Evolutionary conservation across 345 rosid genomes (phyloP), one percentile per base, ranked within the genome.

Genomic region (Raphanus sativus): DNA sequence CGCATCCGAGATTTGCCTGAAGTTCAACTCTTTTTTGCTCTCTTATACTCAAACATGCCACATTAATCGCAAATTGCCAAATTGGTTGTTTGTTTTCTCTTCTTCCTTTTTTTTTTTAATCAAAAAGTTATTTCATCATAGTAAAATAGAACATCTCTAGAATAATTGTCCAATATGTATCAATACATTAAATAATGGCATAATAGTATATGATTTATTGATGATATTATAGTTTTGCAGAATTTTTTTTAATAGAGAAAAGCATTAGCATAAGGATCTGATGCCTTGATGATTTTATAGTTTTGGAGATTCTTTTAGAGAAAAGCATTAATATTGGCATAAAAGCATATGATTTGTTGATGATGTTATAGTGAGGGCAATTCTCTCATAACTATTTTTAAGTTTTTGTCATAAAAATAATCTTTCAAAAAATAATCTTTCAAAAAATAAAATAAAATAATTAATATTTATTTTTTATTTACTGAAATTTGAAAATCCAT

Each of bases 1-100:
- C 74, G 71, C 65, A 86, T 89, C 56, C 76, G 84, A 52, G 80
- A 55, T 66, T 69, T 89, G 68, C 91, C 89, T 6, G 93, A 92
- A 75, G 94, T 90, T 16, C 85, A 88, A 76, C 83, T 89, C 79
- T 95, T 95, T 89, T 92, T 92, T 81, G 87, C 96, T 65, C 89
- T 89, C 69, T 82, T 92, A 25, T 92, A 95, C 65, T 82, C 99
- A 11, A 89, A 83, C 69, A 81, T 89, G 87, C 87, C 91, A 1
- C 82, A 54, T 6, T 74, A 69, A 69, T 64, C 26, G n/a, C 59
- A 38, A 63, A 55, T 34, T 32, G 32, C 63, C 62, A 59, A 66
- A 59, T 77, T 77, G 58, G 36, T 62, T 52, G 16, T 67, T 42
- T 33, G 10, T 5, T 54, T 63, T 40, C 13, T 45, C 6, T 63